These are phyloP conservation scores for Saxophila tyrrhenica DNA, from an alignment of 495 filamentous ascomycete species.

Conservation along the genomic window DNA sequence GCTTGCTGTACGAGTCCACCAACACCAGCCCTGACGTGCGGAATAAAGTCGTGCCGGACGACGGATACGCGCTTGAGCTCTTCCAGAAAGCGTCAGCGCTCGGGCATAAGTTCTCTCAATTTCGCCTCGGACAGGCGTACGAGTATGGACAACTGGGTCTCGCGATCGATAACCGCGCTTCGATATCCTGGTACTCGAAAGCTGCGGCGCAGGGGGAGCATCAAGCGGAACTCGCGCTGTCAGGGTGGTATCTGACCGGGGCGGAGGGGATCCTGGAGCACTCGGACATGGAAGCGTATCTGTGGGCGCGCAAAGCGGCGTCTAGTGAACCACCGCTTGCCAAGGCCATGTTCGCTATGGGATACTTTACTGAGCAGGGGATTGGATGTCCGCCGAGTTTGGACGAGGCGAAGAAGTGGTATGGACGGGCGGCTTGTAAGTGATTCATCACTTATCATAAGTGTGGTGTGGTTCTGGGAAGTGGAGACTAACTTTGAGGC, in stretches of 20 bases:
- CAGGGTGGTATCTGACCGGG: constrained; percentile 94
- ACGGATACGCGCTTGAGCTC: constrained; percentile 61
- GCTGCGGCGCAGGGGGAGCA: constrained; percentile 92
- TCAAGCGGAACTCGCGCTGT: constrained; percentile 82
- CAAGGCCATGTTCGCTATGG: constrained; percentile 96
- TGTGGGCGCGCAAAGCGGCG: constrained; percentile 93
- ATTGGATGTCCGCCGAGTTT: constrained; percentile 78
- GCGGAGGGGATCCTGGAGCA: constrained; percentile 77
- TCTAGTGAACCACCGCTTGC: constrained; percentile 55
- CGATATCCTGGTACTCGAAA: constrained; percentile 85
- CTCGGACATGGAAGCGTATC: constrained; percentile 90
- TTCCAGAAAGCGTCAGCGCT: constrained; percentile 83
- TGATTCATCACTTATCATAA: constrained; percentile 19
- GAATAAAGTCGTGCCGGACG: constrained; percentile 58
- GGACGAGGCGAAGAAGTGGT: constrained; percentile 96
- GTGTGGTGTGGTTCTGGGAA: neutral
- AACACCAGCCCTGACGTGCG: constrained; percentile 31
- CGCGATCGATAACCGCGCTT: constrained; percentile 66
- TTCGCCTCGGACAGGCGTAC: constrained; percentile 72
- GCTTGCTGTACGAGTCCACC: constrained; percentile 67
- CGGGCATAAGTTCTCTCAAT: constrained; percentile 92
- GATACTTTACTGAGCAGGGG: constrained; percentile 91
- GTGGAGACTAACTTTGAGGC: constrained; percentile 7
- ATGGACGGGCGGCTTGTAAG: constrained; percentile 94
- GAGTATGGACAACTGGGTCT: constrained; percentile 82